Evolutionary conservation across 441 rosid genomes (phyloP).

Genomic region (Gossypium trilobum): DNA sequence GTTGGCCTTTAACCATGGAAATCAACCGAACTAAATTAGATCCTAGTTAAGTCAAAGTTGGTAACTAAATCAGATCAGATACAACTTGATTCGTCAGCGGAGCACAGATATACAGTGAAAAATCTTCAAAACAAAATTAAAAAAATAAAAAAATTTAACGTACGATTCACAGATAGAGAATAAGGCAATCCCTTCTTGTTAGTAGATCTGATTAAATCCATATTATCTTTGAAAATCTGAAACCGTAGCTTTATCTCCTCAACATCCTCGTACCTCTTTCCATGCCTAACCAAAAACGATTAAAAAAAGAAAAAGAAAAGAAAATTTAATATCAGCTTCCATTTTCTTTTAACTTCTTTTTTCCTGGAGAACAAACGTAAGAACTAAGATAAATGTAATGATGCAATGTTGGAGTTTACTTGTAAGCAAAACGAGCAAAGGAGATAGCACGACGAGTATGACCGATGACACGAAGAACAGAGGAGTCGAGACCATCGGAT

Average conservation of each 20-base stretch:
- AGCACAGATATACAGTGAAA: background rate
- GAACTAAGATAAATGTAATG: background rate
- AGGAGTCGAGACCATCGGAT: conserved; percentile 52
- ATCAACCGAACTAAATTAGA: background rate
- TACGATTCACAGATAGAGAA: conserved; percentile 61
- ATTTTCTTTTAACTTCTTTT: too few species aligned
- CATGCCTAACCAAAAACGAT: conserved; percentile 30
- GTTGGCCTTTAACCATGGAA: background rate
- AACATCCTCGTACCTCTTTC: conserved; percentile 50
- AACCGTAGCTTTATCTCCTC: conserved; percentile 70
- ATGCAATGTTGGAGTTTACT: conserved; percentile 24
- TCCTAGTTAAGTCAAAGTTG: background rate
- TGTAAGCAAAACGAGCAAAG: conserved; percentile 70
- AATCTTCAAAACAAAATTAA: background rate
- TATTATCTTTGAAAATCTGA: conserved; percentile 55
- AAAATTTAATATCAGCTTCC: too few species aligned
- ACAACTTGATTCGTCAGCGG: background rate
- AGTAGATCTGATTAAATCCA: conserved; percentile 67
- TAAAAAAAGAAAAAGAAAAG: too few species aligned
- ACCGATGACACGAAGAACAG: conserved; percentile 56
- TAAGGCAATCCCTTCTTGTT: conserved; percentile 53
- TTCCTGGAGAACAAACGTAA: background rate
- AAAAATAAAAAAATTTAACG: conserved; percentile 9
- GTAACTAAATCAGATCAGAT: background rate
- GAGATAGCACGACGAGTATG: conserved; percentile 47